phyloP scores from a whole-genome alignment of 805 yeast species.

The Ogataea wickerhamii region DNA sequence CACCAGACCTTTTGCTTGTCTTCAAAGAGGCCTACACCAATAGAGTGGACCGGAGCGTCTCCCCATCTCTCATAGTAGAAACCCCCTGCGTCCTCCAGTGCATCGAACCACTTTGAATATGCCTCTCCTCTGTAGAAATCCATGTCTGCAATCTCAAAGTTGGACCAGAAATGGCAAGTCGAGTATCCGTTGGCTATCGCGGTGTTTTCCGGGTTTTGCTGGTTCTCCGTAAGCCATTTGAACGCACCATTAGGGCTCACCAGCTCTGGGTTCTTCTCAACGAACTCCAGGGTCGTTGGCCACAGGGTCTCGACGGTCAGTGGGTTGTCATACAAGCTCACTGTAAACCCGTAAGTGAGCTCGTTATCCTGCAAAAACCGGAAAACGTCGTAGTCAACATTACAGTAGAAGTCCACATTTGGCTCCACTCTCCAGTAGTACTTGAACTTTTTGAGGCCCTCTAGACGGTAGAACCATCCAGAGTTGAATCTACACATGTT shows the following conservation, averaged over 20 bases:
- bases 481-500: constrained; percentile 90
- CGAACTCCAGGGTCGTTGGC: constrained; percentile 65
- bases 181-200: constrained; percentile 55
- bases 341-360: constrained; percentile 72
- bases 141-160: constrained; percentile 76
- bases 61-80: constrained; percentile 75
- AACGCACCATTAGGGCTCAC: constrained; percentile 60
- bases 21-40: constrained; percentile 47
- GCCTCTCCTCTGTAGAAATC: constrained; percentile 70
- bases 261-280: constrained; percentile 53
- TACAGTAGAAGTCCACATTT: constrained; percentile 67
- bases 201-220: constrained; percentile 51
- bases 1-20: constrained; percentile 45
- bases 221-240: constrained; percentile 69
- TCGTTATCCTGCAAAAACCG: constrained; percentile 73
- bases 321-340: constrained; percentile 63
- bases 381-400: constrained; percentile 75
- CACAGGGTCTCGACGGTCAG: constrained; percentile 72
- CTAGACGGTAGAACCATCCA: constrained; percentile 78
- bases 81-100: constrained; percentile 70
- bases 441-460: constrained; percentile 61
- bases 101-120: constrained; percentile 62
- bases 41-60: constrained; percentile 52
- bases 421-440: constrained; percentile 97
- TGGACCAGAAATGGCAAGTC: constrained; percentile 86